Evolutionary conservation across 2,329 filamentous ascomycete genomes (phyloP), one percentile per base, ranked within the genome.

Genomic region (Dactylellina cionopaga): DNA sequence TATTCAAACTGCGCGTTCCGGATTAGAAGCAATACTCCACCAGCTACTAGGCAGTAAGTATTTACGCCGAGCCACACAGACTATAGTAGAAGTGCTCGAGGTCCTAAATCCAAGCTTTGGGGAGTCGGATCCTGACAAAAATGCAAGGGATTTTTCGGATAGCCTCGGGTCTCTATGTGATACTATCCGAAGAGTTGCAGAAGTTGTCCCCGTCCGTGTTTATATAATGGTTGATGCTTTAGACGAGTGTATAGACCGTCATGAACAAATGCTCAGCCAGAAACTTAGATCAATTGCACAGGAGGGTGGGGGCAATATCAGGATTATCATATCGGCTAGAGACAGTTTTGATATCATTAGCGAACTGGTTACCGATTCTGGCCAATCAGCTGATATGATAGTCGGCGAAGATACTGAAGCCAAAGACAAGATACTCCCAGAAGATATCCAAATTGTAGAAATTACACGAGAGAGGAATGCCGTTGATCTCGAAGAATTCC

Each of bases 201-300:
- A 68, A 25, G 52, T 44, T 3, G 22, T 68, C 2, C 63, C 63
- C 10, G 33, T 9, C 10, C 31, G 54, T 19, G 54, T 59, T n/a
- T 68, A 68, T 27, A n/a, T 68, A 2, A 68, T 68, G 63, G 27
- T 68, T 22, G 63, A 68, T 39, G 63, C 63, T 1, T 37, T 68
- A 9, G 63, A 68, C 29, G 63, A 68, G 24, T 68, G 63, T 22
- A 25, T 43, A 1, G 63, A 68, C 17, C 13, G 63, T 27, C 43
- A 37, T 17, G 33, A 51, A 15, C 44, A 68, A 9, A n/a, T n/a
- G 2, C 13, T 68, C 2, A 17, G 35, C 7, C 31, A 52, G n/a
- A 2, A 44, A 13, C 33, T 68, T 2, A 58, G 37, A 29, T 10
- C 13, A 15, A 58, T 66, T 22, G 24, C 43, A 11, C 10, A 27